Evolutionary conservation across 2,329 filamentous ascomycete genomes (phyloP).

Genomic region (Ceratocystiopsis minuta): DNA sequence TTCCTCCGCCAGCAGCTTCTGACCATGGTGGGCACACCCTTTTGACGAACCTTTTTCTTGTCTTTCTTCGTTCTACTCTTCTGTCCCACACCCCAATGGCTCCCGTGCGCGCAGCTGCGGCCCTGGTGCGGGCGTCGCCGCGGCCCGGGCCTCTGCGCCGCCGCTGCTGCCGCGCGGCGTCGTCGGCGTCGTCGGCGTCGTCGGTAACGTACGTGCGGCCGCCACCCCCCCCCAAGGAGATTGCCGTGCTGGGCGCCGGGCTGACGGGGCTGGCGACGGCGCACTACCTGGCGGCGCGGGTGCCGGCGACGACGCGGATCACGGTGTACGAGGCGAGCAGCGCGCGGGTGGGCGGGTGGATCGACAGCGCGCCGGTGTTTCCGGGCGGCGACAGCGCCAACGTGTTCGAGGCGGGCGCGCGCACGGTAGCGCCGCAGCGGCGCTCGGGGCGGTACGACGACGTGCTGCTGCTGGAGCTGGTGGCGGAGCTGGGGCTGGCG

Average conservation of each 20-base stretch:
- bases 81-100: too few relatives aligned
- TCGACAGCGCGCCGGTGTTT: conserved; percentile 43
- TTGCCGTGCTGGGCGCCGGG: conserved; percentile 63
- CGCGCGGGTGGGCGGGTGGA: conserved; percentile 60
- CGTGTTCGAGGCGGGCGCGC: conserved; percentile 68
- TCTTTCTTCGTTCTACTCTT: too few relatives aligned
- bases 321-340: conserved; percentile 61
- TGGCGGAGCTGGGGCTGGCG: conserved; percentile 17
- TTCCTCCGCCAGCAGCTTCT: too few relatives aligned
- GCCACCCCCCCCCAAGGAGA: conserved; percentile 12
- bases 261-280: conserved; percentile 67
- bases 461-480: conserved; percentile 51
- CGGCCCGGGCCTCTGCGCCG: too few relatives aligned
- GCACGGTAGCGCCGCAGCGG: conserved; percentile 46
- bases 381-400: conserved; percentile 30
- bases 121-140: too few relatives aligned
- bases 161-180: too few relatives aligned
- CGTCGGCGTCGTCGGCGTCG: too few relatives aligned
- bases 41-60: too few relatives aligned
- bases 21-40: too few relatives aligned
- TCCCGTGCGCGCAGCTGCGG: too few relatives aligned
- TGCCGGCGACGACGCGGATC: conserved; percentile 47
- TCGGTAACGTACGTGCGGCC: too few relatives aligned
- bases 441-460: conserved; percentile 33
- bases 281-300: conserved; percentile 53